These are phyloP conservation scores for Podila epigama DNA, from an alignment of 192 early-diverging fungal genomes.

Conservation along the genomic window DNA sequence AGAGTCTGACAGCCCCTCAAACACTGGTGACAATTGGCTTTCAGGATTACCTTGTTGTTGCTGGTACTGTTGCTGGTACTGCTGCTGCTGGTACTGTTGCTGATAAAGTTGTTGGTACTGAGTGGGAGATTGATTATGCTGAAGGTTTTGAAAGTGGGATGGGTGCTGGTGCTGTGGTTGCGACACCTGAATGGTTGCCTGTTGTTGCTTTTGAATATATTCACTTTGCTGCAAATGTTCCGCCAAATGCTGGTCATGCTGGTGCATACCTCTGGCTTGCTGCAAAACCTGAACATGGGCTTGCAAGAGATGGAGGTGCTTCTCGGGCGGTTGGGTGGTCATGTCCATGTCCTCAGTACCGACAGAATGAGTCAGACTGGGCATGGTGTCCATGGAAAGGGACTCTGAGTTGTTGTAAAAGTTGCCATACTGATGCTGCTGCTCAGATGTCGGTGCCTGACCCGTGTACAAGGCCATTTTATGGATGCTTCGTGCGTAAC, in stretches of 20 bases:
- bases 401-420: neutral
- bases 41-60: neutral
- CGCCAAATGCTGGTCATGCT: neutral
- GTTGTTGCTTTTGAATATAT: neutral
- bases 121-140: too few relatives aligned
- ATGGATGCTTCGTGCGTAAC: neutral
- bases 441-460: neutral
- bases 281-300: neutral
- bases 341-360: conserved; percentile 10
- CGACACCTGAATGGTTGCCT: too few relatives aligned
- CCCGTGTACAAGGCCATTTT: neutral
- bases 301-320: conserved; percentile 13
- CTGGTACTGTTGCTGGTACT: neutral
- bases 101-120: neutral
- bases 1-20: neutral
- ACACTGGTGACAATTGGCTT: neutral
- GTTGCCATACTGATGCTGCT: neutral
- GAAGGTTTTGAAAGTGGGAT: neutral
- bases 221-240: neutral
- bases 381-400: conserved; percentile 28
- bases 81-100: neutral
- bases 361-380: conserved; percentile 18
- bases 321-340: conserved; percentile 17
- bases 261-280: neutral
- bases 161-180: neutral